A percentile compares a stretch with the other conserved stretches of the same genome.
These are phyloP conservation scores for Trametes sanguinea DNA, from an alignment of 768 basidiomycete species.

Conservation along the genomic window DNA sequence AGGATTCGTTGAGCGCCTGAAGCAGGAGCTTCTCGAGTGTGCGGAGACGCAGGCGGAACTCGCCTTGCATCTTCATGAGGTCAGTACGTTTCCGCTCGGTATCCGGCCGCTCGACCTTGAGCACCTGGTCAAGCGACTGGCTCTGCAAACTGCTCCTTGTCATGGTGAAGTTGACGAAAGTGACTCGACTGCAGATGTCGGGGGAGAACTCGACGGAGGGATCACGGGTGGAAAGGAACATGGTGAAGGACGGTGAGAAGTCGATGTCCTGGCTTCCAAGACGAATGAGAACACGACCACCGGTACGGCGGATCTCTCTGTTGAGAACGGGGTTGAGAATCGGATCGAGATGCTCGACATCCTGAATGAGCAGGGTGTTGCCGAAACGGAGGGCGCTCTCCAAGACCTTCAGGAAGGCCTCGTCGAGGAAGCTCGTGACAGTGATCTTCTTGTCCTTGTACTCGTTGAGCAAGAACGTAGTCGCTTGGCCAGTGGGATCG, in stretches of 20 bases:
- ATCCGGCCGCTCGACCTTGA: conserved; percentile 96
- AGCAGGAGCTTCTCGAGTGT: conserved; percentile 91
- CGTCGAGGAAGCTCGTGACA: conserved; percentile 97
- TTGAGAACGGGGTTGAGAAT: conserved; percentile 97
- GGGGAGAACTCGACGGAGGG: conserved; percentile 98
- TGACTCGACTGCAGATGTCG: conserved; percentile 97
- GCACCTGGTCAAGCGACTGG: conserved; percentile 94
- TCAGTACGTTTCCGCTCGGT: conserved; percentile 95
- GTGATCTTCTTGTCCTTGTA: conserved; percentile 97
- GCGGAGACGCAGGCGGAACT: conserved; percentile 90
- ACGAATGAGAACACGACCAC: conserved; percentile 95
- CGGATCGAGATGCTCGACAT: conserved; percentile 96
- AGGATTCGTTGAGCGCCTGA: conserved; percentile 94
- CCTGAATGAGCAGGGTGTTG: conserved; percentile 95
- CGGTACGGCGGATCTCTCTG: conserved; percentile 93
- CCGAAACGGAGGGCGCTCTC: conserved; percentile 99
- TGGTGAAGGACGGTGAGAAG: conserved; percentile 99
- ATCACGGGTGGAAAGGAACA: conserved; percentile 98
- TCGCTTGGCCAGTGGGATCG: conserved; percentile 97
- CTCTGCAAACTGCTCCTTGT: conserved; percentile 98
- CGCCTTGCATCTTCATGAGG: conserved; percentile 97
- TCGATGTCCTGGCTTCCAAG: conserved; percentile 98
- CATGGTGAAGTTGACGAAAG: conserved; percentile 98
- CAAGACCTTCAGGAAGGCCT: conserved; percentile 96
- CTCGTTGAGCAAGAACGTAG: conserved; percentile 89